These are phyloP conservation scores for Verticillium isaacii DNA, from an alignment of 2,329 filamentous ascomycete genomes.

Conservation along the genomic window DNA sequence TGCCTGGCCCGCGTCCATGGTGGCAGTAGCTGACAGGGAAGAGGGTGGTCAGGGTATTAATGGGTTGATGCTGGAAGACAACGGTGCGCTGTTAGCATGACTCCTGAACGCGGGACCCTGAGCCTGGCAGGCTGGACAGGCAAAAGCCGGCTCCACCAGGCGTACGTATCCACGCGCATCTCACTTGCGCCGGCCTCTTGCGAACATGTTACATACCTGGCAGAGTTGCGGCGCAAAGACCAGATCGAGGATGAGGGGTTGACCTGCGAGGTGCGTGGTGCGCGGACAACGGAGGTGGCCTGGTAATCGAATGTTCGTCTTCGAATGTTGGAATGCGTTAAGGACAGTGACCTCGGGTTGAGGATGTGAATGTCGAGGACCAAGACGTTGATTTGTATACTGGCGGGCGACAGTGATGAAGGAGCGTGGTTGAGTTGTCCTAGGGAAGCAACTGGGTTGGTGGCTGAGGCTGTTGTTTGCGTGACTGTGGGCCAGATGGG, in stretches of 20 bases:
- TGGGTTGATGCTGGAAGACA: conserved; percentile 26
- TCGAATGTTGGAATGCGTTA: conserved; percentile 22
- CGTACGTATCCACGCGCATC: conserved; percentile 26
- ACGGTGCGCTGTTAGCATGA: conserved; percentile 32
- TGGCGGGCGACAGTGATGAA: conserved; percentile 19
- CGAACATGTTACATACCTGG: conserved; percentile 34
- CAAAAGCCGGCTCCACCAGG: conserved; percentile 21
- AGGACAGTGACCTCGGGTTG: conserved; percentile 32
- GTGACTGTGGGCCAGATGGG: conserved; percentile 33
- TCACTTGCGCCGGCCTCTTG: conserved; percentile 20
- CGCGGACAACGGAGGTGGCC: conserved; percentile 25
- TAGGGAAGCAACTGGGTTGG: conserved; percentile 36
- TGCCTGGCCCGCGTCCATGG: conserved; percentile 48
- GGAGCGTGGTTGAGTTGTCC: conserved; percentile 37
- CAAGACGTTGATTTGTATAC: neutral
- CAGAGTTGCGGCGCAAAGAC: conserved; percentile 29
- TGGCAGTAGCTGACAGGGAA: conserved; percentile 25
- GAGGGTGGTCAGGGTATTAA: conserved; percentile 30
- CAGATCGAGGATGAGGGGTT: conserved; percentile 17
- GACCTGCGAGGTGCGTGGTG: conserved; percentile 13
- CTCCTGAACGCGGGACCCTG: conserved; percentile 20
- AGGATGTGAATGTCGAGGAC: conserved; percentile 20
- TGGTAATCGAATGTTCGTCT: conserved; percentile 8
- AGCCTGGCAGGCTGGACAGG: conserved; percentile 21
- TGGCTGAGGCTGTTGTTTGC: conserved; percentile 21